Percentiles rank a stretch among this genome's conserved stretches.
phyloP scores from a whole-genome alignment of 2,329 filamentous ascomycete genomes.

The Xylaria sp. region DNA sequence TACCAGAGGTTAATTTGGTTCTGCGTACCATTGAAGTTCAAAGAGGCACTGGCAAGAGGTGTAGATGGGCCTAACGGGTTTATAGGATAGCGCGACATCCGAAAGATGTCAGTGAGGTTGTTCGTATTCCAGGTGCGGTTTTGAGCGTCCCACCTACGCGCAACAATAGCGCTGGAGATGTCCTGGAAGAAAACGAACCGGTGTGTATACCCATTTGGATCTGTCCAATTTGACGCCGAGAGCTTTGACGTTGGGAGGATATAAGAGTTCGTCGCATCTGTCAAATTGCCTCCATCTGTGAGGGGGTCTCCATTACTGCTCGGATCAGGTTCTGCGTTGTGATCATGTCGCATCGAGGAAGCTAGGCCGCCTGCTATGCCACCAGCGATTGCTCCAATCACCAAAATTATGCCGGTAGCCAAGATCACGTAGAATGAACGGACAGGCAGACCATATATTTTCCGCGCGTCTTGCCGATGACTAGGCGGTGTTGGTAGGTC shows the following conservation, averaged over 20 bases:
- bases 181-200: conserved; percentile 46
- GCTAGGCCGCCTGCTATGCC: conserved; percentile 26
- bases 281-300: conserved; percentile 9
- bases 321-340: background rate
- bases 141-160: conserved; percentile 44
- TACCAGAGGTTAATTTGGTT: conserved; percentile 42
- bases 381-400: conserved; percentile 39
- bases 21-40: conserved; percentile 23
- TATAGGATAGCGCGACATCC: conserved; percentile 38
- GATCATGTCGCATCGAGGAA: background rate
- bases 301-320: background rate
- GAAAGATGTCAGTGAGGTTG: conserved; percentile 41
- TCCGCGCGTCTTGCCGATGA: background rate
- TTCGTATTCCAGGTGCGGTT: conserved; percentile 43
- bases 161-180: conserved; percentile 38
- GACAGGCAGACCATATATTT: conserved; percentile 36
- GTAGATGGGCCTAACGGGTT: conserved; percentile 38
- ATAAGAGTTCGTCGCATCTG: background rate
- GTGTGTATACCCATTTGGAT: conserved; percentile 35
- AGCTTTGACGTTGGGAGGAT: conserved; percentile 38
- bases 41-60: conserved; percentile 41
- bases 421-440: conserved; percentile 37
- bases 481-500: background rate
- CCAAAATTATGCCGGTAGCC: conserved; percentile 6
- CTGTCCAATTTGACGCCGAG: conserved; percentile 45